Conservation (phyloP, 441 rosid genomes). For the Raphanus hybrid region DNA sequence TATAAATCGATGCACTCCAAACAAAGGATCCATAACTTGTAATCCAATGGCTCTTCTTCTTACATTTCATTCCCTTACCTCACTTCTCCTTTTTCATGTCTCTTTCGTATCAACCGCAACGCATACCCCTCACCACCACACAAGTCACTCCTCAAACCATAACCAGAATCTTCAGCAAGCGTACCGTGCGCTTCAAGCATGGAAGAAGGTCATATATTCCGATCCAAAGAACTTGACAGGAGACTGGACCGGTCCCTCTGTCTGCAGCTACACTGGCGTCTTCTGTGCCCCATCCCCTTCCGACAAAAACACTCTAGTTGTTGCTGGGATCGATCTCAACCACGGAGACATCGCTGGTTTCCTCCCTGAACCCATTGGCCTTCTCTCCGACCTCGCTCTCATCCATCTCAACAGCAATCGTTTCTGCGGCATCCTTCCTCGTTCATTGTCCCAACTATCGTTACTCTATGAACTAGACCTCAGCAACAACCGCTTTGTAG, state of each 20-base stretch:
- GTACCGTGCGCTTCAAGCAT: conserved; percentile 69
- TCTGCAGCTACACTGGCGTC: conserved; percentile 74
- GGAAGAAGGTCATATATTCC: conserved; percentile 81
- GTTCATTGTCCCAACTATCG: conserved; percentile 59
- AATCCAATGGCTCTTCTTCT: conserved; percentile 58
- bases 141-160: conserved; percentile 38
- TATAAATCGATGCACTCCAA: conserved; percentile 34
- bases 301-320: conserved; percentile 54
- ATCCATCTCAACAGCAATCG: conserved; percentile 86
- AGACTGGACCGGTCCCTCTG: conserved; percentile 76
- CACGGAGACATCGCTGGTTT: conserved; percentile 76
- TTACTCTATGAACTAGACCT: conserved; percentile 83
- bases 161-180: conserved; percentile 70
- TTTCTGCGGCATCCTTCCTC: conserved; percentile 76
- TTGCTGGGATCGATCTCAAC: conserved; percentile 84
- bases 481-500: conserved; percentile 85
- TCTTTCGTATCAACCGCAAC: conserved; percentile 52
- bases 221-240: conserved; percentile 83
- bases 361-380: conserved; percentile 79
- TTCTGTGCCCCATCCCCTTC: conserved; percentile 61
- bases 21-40: conserved; percentile 13
- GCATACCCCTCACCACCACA: conserved; percentile 45
- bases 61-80: conserved; percentile 28
- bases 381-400: conserved; percentile 69
- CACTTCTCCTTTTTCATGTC: conserved; percentile 45